phyloP scores from a whole-genome alignment of 1,139 yeast genomes.

The Oligophagozyma castellii region DNA sequence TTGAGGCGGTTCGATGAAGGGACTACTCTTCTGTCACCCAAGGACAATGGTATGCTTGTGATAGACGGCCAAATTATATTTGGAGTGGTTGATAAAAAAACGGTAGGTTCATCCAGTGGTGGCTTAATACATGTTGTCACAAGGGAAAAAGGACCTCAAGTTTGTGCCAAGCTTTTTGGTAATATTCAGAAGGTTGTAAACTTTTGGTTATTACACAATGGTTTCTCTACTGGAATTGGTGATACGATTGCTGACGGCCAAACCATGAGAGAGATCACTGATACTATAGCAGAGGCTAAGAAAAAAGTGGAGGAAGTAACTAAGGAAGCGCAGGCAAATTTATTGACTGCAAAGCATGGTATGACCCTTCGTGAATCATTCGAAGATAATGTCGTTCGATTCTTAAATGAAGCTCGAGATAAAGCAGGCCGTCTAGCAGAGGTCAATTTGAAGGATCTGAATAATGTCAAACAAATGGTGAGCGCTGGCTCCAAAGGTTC shows the following conservation, averaged over 20 bases:
- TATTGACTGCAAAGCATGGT: conserved; percentile 93
- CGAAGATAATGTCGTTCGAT: conserved; percentile 93
- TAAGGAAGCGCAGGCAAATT: conserved; percentile 78
- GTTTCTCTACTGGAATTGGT: conserved; percentile 98
- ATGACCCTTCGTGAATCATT: conserved; percentile 98
- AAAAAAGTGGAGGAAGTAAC: conserved; percentile 87
- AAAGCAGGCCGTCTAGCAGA: conserved; percentile 98
- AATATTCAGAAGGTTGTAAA: conserved; percentile 90
- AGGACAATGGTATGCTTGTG: conserved; percentile 84
- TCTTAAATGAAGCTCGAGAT: conserved; percentile 96
- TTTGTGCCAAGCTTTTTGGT: conserved; percentile 84
- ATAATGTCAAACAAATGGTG: conserved; percentile 98
- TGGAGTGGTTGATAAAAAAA: conserved; percentile 95
- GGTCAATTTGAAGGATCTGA: conserved; percentile 82
- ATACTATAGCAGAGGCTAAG: conserved; percentile 87
- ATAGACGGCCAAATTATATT: conserved; percentile 89
- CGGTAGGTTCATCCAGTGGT: conserved; percentile 97
- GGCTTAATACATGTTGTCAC: conserved; percentile 94
- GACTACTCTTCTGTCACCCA: conserved; percentile 70
- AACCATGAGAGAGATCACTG: conserved; percentile 86
- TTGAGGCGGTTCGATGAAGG: conserved; percentile 87
- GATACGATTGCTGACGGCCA: conserved; percentile 98
- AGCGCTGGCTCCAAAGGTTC: conserved; percentile 99
- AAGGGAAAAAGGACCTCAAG: conserved; percentile 91
- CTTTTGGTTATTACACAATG: conserved; percentile 91